These are phyloP conservation scores for Alternaria longipes DNA, from an alignment of 2,329 filamentous ascomycete species.

Conservation along the genomic window DNA sequence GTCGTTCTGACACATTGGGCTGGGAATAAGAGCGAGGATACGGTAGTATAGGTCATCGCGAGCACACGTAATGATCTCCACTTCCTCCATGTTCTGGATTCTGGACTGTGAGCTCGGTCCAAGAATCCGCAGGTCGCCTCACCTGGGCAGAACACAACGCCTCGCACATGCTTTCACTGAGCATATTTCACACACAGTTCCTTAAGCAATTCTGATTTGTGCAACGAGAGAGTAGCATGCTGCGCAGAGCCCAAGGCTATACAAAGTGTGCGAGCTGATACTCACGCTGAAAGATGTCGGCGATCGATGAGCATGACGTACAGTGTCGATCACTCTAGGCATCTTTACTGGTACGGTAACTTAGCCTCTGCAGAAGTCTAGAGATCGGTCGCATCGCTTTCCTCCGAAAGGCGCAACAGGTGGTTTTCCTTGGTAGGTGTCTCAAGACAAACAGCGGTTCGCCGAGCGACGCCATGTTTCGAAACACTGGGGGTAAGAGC, in stretches of 20 bases:
- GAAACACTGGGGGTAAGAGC: constrained; percentile 12
- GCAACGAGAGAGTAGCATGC: neutral
- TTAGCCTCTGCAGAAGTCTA: neutral
- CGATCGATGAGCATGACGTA: neutral
- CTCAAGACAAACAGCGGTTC: constrained; percentile 3
- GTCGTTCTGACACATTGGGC: neutral
- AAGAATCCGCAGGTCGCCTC: neutral
- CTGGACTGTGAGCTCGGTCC: neutral
- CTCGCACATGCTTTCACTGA: neutral
- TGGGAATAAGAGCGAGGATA: neutral
- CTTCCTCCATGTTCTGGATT: neutral
- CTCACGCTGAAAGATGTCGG: neutral
- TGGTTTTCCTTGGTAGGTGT: neutral
- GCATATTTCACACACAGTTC: neutral
- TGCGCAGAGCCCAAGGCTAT: neutral
- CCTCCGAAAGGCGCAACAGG: neutral
- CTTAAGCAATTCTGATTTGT: neutral
- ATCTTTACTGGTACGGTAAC: constrained; percentile 1
- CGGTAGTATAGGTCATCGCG: neutral
- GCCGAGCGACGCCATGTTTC: constrained; percentile 4
- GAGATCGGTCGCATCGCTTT: neutral
- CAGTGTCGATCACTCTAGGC: neutral
- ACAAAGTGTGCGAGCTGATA: neutral
- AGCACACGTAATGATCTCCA: constrained; percentile 18
- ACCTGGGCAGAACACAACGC: neutral